Evolutionary conservation across 768 basidiomycete species (phyloP).

Genomic region (Auricularia heimuer): DNA sequence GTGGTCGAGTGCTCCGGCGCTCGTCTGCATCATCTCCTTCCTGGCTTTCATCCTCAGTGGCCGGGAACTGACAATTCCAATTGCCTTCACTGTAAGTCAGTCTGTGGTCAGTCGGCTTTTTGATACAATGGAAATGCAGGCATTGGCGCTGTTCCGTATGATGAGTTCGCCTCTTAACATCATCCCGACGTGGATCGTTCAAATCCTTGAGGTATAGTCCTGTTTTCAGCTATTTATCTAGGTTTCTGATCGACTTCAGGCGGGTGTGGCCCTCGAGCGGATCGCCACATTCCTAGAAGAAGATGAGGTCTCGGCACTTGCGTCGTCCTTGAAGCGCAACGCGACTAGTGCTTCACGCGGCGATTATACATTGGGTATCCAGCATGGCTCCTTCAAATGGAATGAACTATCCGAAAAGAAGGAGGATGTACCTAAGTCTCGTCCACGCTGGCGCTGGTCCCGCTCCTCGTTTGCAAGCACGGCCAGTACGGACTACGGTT

Average conservation of each 20-base stretch:
- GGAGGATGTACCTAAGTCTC: constrained; percentile 2
- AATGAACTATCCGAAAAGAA: constrained; percentile 38
- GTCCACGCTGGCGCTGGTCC: background rate
- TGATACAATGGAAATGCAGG: constrained; percentile 22
- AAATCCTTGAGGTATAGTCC: constrained; percentile 47
- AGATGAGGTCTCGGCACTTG: constrained; percentile 59
- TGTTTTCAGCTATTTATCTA: background rate
- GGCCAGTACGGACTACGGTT: background rate
- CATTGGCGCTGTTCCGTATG: constrained; percentile 81
- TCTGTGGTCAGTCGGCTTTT: background rate
- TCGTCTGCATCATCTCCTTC: constrained; percentile 77
- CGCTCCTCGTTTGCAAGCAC: background rate
- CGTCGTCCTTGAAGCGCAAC: constrained; percentile 47
- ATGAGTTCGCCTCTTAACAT: constrained; percentile 68
- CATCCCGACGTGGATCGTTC: constrained; percentile 64
- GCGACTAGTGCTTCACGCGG: constrained; percentile 14
- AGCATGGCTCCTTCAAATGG: constrained; percentile 54
- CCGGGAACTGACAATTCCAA: constrained; percentile 63
- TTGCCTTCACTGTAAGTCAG: constrained; percentile 68
- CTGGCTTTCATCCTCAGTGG: constrained; percentile 61
- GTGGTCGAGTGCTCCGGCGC: constrained; percentile 68
- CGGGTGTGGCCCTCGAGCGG: constrained; percentile 55
- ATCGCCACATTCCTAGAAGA: constrained; percentile 60
- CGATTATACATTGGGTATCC: constrained; percentile 43
- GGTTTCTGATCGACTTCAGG: constrained; percentile 22